Base-by-base conservation (phyloP, 164 flowering plant genomes). In the Chloranthus sessilifolius region DNA sequence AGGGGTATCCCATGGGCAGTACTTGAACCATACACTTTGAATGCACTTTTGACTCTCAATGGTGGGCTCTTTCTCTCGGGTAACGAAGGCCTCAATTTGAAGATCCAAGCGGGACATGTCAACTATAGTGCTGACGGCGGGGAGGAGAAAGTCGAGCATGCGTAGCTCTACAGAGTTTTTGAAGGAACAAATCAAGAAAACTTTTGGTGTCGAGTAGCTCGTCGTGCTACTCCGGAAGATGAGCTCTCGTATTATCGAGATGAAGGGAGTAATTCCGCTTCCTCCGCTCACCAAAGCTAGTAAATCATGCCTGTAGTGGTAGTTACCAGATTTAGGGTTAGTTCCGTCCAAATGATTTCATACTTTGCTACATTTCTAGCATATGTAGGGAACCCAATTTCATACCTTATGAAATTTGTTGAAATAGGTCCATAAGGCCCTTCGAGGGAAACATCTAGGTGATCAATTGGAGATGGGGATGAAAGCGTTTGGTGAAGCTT, bases 391-490 rank as follows among this genome's bases (percentile, higher is more conserved):
- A n/a, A n/a, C n/a, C n/a, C n/a, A n/a, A n/a, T n/a, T 29, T n/a
- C 29, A 43, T n/a, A 83, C 94, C 85, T 84, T 22, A 78, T 67
- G 38, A 82, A 81, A 60, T 78, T 48, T n/a, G 73, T 59, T 19
- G 88, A 71, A 25, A 62, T 49, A 36, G 97, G 95, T 20, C 95
- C 97, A 64, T 90, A 87, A 7, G 95, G 97, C 41, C 97, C 95
- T 74, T 89, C 97, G 30, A 83, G 45, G 3, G 85, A 72, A 33
- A 82, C 85, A 6, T 69, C 60, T 15, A 87, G 83, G 17, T 65
- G 85, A 4, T 78, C 77, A 3, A 60, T 15, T 0, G 76, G 30
- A 23, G 82, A 61, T 26, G 79, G 69, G 0, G 74, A 64, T 3
- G 92, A 78, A 34, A 89, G 63, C n/a, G 29, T 51, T 26, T 74